Conservation (phyloP, 1,284 basidiomycete genomes). For the Phellopilus nigrolimitatus region DNA sequence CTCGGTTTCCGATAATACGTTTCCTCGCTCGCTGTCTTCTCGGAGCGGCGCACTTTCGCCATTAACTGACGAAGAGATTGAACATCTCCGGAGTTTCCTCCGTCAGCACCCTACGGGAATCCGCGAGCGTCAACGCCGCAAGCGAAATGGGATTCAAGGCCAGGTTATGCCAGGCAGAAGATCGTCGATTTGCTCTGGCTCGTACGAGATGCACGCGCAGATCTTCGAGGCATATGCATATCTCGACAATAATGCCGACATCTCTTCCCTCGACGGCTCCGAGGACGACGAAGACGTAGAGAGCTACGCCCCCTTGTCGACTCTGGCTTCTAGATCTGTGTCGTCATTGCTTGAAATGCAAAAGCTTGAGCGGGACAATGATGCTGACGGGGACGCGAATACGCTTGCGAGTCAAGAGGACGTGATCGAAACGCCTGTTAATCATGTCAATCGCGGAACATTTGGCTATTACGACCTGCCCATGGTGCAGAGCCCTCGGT, state of each 20-base stretch:
- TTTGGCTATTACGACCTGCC: constrained; percentile 17
- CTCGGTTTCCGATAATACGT: constrained; percentile 3
- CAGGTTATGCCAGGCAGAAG: background rate
- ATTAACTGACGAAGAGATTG: constrained; percentile 17
- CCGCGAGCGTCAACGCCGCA: constrained; percentile 16
- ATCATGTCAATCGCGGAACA: constrained; percentile 16
- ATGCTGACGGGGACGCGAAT: background rate
- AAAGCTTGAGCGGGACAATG: background rate
- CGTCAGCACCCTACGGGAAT: constrained; percentile 11
- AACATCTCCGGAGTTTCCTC: constrained; percentile 16
- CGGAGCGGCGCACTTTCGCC: constrained; percentile 15
- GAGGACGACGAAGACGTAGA: constrained; percentile 13
- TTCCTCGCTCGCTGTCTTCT: constrained; percentile 1
- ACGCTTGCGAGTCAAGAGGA: background rate
- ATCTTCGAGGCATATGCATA: constrained; percentile 19
- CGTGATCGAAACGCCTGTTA: constrained; percentile 11
- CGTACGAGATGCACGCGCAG: constrained; percentile 17
- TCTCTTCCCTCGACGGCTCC: constrained; percentile 8
- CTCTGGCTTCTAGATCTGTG: constrained; percentile 2
- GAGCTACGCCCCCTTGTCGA: constrained; percentile 12
- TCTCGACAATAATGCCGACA: constrained; percentile 6
- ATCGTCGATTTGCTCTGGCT: constrained; percentile 4
- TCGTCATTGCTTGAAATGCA: background rate
- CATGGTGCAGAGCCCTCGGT: constrained; percentile 5
- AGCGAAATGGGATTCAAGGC: background rate